These are phyloP conservation scores for Cutaneotrichosporon spelunceum DNA, from an alignment of 1,284 basidiomycete genomes.

Conservation along the genomic window DNA sequence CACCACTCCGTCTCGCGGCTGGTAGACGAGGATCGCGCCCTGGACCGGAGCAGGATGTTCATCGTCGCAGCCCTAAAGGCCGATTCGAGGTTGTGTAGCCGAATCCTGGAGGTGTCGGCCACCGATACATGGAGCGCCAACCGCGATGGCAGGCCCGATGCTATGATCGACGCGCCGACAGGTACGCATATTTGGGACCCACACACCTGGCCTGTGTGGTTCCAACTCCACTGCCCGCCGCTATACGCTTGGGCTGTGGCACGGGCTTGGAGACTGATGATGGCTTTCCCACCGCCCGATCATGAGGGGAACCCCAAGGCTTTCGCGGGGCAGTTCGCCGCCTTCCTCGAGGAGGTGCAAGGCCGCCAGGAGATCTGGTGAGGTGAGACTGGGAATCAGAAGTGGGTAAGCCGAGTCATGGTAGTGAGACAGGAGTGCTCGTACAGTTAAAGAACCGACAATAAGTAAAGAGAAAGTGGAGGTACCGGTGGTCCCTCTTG, in stretches of 20 bases:
- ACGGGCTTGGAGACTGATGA: not conserved
- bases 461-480: no score
- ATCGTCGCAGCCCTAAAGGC: not conserved
- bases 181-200: not conserved
- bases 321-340: not conserved
- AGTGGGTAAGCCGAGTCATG: no score
- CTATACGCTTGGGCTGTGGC: not conserved
- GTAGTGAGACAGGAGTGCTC: no score
- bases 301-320: not conserved
- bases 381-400: not conserved
- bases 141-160: not conserved
- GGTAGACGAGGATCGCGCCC: no score
- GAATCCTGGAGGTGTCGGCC: not conserved
- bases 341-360: not conserved
- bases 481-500: no score
- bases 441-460: no score
- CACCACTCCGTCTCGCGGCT: not conserved
- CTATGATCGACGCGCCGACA: not conserved
- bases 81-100: not conserved
- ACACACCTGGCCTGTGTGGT: not conserved
- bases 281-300: not conserved
- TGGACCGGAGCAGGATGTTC: not conserved
- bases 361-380: not conserved
- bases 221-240: not conserved
- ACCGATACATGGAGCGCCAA: not conserved